phyloP scores from a whole-genome alignment of 163 green algal genomes.

The Chlamydomonas reinhardtii region DNA sequence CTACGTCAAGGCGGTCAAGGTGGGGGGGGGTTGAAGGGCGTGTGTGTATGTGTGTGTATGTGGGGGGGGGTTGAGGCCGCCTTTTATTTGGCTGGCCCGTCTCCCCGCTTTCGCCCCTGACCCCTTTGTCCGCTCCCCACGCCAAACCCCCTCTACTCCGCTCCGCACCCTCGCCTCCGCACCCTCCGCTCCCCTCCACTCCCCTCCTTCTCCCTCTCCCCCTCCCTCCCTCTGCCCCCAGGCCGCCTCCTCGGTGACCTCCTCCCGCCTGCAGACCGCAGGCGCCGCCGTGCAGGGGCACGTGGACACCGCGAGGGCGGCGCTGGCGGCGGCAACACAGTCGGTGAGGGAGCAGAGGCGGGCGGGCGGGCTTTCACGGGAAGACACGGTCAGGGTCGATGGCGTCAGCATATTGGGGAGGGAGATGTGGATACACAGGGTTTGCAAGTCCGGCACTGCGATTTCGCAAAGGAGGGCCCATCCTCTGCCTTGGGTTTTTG shows the following conservation, averaged over 20 bases:
- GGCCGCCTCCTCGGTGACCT: background rate
- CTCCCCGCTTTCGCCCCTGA: too few species aligned
- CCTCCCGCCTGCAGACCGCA: background rate
- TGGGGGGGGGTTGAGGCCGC: background rate
- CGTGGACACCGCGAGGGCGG: background rate
- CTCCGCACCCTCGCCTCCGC: too few species aligned
- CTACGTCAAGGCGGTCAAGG: constrained; percentile 16
- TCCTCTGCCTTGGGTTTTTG: too few species aligned
- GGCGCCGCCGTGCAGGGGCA: background rate
- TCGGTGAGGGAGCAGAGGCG: background rate
- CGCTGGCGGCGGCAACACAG: background rate
- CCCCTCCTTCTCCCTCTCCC: too few species aligned
- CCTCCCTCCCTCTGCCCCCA: background rate
- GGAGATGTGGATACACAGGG: too few species aligned
- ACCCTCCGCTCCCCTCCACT: background rate
- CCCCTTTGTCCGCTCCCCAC: too few species aligned
- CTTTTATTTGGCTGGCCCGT: too few species aligned
- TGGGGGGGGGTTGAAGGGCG: background rate
- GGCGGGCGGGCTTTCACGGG: background rate
- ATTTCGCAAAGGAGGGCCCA: too few species aligned
- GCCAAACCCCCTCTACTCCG: too few species aligned
- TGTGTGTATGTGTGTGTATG: background rate
- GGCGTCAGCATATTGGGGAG: too few species aligned
- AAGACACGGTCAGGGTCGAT: background rate
- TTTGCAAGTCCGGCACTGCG: too few species aligned